phyloP scores from a whole-genome alignment of 345 rosid species.

The Bretschneidera sinensis region DNA sequence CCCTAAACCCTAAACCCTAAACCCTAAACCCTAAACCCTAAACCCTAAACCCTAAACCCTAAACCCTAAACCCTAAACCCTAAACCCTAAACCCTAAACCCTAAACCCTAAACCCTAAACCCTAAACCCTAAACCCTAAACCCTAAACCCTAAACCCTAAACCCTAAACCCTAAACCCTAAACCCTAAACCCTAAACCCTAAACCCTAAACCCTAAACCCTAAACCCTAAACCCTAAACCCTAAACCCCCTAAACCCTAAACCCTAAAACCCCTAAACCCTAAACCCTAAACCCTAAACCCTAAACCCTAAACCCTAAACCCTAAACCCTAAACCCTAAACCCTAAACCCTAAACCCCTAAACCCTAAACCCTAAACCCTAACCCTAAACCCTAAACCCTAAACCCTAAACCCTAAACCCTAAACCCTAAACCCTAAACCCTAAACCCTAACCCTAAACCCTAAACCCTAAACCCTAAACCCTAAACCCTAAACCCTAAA shows the following conservation, averaged over 20 bases:
- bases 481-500: constrained; percentile 9
- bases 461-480: constrained; percentile 8
- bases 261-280: constrained; percentile 11
- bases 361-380: constrained; percentile 7
- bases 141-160: neutral
- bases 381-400: constrained; percentile 7
- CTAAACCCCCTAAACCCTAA: constrained; percentile 7
- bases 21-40: constrained; percentile 1
- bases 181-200: neutral
- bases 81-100: neutral
- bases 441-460: constrained; percentile 8
- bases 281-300: constrained; percentile 8
- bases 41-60: neutral
- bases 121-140: neutral
- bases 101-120: neutral
- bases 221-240: neutral
- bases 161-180: neutral
- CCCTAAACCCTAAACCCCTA: constrained; percentile 13
- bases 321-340: constrained; percentile 9
- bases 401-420: constrained; percentile 9
- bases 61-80: constrained; percentile 1
- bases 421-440: constrained; percentile 9
- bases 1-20: neutral
- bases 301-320: constrained; percentile 10
- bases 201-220: neutral